These are phyloP conservation scores for Peronospora belbahrii DNA, from an alignment of 352 stramenopile species.

Conservation along the genomic window DNA sequence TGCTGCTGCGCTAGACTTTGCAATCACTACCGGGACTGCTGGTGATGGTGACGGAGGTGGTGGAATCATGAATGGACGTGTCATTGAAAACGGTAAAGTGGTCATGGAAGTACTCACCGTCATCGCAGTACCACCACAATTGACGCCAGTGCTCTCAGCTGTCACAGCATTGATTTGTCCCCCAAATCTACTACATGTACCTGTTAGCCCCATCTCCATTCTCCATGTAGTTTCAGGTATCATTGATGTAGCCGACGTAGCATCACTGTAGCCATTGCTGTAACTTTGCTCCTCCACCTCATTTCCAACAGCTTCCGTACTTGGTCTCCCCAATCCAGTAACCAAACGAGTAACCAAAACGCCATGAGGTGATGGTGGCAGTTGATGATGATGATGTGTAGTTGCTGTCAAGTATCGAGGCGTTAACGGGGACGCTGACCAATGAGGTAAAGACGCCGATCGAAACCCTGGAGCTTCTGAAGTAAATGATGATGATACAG, in stretches of 20 bases:
- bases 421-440: conserved; percentile 20
- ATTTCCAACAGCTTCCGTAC: background rate
- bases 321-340: background rate
- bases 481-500: conserved; percentile 5
- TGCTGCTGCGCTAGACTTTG: background rate
- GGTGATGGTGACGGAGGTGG: too few species aligned
- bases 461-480: conserved; percentile 4
- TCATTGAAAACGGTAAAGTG: conserved; percentile 6
- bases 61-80: conserved; percentile 10
- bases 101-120: conserved; percentile 7
- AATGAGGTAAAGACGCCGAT: conserved; percentile 13
- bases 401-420: conserved; percentile 22
- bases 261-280: conserved; percentile 7
- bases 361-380: conserved; percentile 6
- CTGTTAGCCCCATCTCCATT: conserved; percentile 4
- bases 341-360: conserved; percentile 9
- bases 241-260: conserved; percentile 3
- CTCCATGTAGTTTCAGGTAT: conserved; percentile 2
- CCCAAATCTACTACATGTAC: conserved; percentile 1
- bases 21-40: conserved; percentile 1
- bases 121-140: conserved; percentile 2
- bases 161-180: conserved; percentile 1
- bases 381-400: too few species aligned
- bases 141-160: background rate
- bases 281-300: conserved; percentile 5